Conservation (phyloP, 371 early-diverging fungal genomes). For the Circinella umbellata region DNA sequence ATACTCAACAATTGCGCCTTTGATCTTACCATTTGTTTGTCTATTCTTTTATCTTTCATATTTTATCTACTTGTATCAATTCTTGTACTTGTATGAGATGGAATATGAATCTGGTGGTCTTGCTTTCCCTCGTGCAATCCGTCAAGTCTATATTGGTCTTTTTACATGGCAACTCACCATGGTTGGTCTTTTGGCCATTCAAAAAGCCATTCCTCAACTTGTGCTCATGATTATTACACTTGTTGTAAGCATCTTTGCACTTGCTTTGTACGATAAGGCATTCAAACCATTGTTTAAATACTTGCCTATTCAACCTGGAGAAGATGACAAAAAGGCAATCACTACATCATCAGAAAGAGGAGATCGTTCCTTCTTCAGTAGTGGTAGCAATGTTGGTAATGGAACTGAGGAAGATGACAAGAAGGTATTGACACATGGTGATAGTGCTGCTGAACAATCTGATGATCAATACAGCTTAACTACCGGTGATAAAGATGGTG, state of each 20-base stretch:
- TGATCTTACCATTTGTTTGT: slow-evolving; percentile 77
- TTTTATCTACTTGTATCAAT: slow-evolving; percentile 81
- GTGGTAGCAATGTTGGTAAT: neutral
- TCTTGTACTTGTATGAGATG: slow-evolving; percentile 75
- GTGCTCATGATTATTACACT: slow-evolving; percentile 60
- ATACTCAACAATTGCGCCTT: slow-evolving; percentile 82
- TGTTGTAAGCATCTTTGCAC: slow-evolving; percentile 49
- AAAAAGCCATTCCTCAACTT: slow-evolving; percentile 52
- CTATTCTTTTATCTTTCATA: slow-evolving; percentile 77
- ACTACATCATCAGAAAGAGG: neutral
- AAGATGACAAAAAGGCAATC: neutral
- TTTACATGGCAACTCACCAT: slow-evolving; percentile 73
- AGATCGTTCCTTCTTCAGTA: neutral
- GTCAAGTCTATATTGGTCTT: slow-evolving; percentile 72
- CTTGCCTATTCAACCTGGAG: slow-evolving; percentile 45
- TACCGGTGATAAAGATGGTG: neutral
- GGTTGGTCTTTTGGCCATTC: slow-evolving; percentile 71
- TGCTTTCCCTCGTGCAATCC: slow-evolving; percentile 69
- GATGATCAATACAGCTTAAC: neutral
- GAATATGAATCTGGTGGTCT: slow-evolving; percentile 70
- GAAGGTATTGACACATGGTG: neutral
- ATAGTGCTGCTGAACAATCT: neutral
- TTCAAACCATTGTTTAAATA: slow-evolving; percentile 72
- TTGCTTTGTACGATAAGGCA: slow-evolving; percentile 62
- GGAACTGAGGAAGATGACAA: slow-evolving; percentile 2